Evolutionary conservation across 176 grass and related monocot genomes (phyloP), one percentile per base, ranked within the genome.

Genomic region (Triticum urartu): DNA sequence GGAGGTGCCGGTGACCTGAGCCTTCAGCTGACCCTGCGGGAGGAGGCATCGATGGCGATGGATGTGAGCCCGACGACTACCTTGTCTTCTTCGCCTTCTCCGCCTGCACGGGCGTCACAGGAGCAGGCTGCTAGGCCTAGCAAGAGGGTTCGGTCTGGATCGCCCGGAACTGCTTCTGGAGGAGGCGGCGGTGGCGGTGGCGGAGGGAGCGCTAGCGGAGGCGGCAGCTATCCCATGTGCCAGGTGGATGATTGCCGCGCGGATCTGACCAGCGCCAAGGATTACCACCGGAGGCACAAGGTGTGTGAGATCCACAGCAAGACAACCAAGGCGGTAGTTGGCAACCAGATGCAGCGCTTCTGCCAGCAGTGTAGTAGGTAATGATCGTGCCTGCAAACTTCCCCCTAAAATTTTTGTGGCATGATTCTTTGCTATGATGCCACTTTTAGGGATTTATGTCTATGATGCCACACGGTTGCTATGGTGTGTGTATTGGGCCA

Each of bases 321-420:
- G 89, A 94, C 89, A 32, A 94, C 87, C 77, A 99, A 94, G 80
- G 94, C 94, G 7, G 83, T 99, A 6, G 97, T 99, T 10, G 94
- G 77, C 34, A 93, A 85, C 81, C 97, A 93, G 89, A 94, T 96
- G 87, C 94, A 99, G 92, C 92, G 94, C 59, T 97, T 97, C 92
- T 99, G 97, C 83, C 97, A 99, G 77, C 97, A 99, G 92, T 97
- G 94, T 63, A 97, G 97, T 88, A 97, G 97, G 94, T 99, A 94
- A 87, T 89, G 34, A 79, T 91, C 89, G 72, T 71, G 34, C 43
- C 64, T 54, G 32, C 63, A 24, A 25, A 12, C 67, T 59, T 5
- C 45, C 24, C 36, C 13, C 21, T 4, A 84, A 60, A 77, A 50
- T 33, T 67, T 80, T 64, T 42, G 39, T 67, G 56, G 8, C 42